A percentile compares a stretch with the other conserved stretches of the same genome.
These are phyloP conservation scores for Aegilops tauschii DNA, from an alignment of 176 grass and related monocot species.

Conservation along the genomic window DNA sequence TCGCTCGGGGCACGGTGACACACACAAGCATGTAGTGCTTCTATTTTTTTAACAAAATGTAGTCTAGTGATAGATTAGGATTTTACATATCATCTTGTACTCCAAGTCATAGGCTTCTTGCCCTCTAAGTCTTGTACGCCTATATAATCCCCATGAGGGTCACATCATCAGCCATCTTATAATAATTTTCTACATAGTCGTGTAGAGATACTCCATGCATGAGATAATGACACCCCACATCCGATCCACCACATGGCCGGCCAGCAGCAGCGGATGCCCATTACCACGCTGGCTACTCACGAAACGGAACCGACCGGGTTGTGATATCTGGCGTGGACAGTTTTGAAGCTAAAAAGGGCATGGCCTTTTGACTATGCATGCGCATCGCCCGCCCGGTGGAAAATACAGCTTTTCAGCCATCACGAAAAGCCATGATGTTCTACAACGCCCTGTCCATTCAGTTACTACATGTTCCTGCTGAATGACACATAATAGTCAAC, in stretches of 20 bases:
- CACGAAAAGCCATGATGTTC: neutral
- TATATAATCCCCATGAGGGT: too few species aligned
- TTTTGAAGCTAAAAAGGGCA: neutral
- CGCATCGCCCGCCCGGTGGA: neutral
- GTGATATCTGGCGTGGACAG: neutral
- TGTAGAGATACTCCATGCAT: too few species aligned
- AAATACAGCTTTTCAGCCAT: neutral
- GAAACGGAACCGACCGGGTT: neutral
- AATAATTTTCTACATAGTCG: too few species aligned
- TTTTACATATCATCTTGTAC: too few species aligned
- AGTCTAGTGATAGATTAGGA: too few species aligned
- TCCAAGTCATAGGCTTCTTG: too few species aligned
- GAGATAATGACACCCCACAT: too few species aligned
- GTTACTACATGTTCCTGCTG: neutral
- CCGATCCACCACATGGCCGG: neutral
- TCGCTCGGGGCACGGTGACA: too few species aligned
- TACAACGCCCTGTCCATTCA: neutral
- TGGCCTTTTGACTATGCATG: neutral
- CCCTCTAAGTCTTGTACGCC: too few species aligned
- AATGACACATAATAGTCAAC: neutral
- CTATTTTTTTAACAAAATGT: too few species aligned
- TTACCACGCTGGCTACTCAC: neutral
- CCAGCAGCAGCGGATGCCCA: neutral
- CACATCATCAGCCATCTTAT: too few species aligned
- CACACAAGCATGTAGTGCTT: too few species aligned